phyloP scores from a whole-genome alignment of 345 rosid species.

The Atalantia buxifolia region DNA sequence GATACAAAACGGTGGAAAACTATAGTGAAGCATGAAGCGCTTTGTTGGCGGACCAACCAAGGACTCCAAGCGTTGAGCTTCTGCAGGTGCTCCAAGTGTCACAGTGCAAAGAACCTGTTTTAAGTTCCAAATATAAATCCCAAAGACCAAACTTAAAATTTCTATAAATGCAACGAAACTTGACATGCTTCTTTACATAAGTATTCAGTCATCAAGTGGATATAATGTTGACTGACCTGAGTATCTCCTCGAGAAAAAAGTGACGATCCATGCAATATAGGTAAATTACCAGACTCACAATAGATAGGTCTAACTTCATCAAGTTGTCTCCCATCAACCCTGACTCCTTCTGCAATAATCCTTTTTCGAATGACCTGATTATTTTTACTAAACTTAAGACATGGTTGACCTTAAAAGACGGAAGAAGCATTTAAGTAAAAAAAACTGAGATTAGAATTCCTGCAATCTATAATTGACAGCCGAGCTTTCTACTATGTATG shows the following conservation, averaged over 20 bases:
- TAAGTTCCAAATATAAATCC: constrained; percentile 8
- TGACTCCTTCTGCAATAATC: constrained; percentile 73
- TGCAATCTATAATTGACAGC: not conserved
- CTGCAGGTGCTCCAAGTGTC: constrained; percentile 91
- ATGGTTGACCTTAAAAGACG: constrained; percentile 17
- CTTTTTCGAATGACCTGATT: constrained; percentile 84
- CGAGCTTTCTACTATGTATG: not conserved
- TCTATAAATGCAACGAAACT: not conserved
- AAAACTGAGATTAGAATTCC: not conserved
- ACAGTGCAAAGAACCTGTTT: constrained; percentile 87
- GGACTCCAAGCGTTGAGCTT: constrained; percentile 84
- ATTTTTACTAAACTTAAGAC: constrained; percentile 15
- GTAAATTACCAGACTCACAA: constrained; percentile 72
- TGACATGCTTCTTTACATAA: not conserved
- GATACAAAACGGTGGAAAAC: constrained; percentile 92
- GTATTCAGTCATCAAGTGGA: not conserved
- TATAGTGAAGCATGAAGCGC: constrained; percentile 98
- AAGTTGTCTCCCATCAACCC: constrained; percentile 88
- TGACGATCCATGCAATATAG: constrained; percentile 82
- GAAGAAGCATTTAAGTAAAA: constrained; percentile 3
- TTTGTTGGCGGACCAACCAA: constrained; percentile 87
- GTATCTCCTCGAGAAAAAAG: constrained; percentile 96
- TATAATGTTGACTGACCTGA: constrained; percentile 48
- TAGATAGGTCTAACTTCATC: constrained; percentile 83
- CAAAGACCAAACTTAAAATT: not conserved